Percentiles rank a stretch among this genome's conserved stretches.
Conservation (phyloP, 2,329 filamentous ascomycete species). For the Penicillium capsulatum region DNA sequence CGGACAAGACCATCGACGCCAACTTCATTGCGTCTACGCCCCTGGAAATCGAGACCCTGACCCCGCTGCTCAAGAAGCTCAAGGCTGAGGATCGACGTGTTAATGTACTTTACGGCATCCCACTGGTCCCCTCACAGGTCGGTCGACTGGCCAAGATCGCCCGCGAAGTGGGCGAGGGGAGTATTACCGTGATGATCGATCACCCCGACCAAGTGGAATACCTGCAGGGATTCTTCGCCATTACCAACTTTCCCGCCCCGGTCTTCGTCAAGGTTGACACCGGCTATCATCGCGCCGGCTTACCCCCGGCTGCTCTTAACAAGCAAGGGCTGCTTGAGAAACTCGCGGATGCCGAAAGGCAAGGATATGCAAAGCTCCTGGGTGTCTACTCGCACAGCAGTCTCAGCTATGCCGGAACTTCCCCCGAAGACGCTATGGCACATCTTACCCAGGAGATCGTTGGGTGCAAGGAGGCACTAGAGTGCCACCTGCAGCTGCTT, state of each 20-base stretch:
- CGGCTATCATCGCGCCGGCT: slow-evolving; percentile 66
- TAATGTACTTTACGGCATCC: slow-evolving; percentile 71
- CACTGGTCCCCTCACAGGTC: slow-evolving; percentile 59
- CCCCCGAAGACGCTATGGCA: slow-evolving; percentile 55
- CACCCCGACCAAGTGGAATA: slow-evolving; percentile 58
- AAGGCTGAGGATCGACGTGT: slow-evolving; percentile 48
- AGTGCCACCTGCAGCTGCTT: slow-evolving; percentile 16
- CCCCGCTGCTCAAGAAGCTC: slow-evolving; percentile 58
- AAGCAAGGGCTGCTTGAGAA: slow-evolving; percentile 31
- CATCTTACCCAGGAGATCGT: slow-evolving; percentile 59
- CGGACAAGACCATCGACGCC: slow-evolving; percentile 49
- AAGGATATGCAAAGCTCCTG: slow-evolving; percentile 43
- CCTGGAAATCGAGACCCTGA: slow-evolving; percentile 65
- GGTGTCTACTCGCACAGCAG: slow-evolving; percentile 73
- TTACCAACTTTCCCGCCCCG: slow-evolving; percentile 47
- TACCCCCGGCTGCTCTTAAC: slow-evolving; percentile 49
- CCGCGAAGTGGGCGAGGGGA: slow-evolving; percentile 51
- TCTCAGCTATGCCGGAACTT: slow-evolving; percentile 60
- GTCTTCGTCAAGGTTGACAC: slow-evolving; percentile 73
- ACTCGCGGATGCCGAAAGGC: slow-evolving; percentile 24
- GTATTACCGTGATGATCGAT: slow-evolving; percentile 65
- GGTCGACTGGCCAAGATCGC: slow-evolving; percentile 57
- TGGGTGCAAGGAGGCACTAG: slow-evolving; percentile 36
- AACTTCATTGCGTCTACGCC: slow-evolving; percentile 71
- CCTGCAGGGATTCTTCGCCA: slow-evolving; percentile 43